A percentile compares a stretch with the other conserved stretches of the same genome.
These are phyloP conservation scores for Colletotrichum horii DNA, from an alignment of 2,329 filamentous ascomycete genomes.

Conservation along the genomic window DNA sequence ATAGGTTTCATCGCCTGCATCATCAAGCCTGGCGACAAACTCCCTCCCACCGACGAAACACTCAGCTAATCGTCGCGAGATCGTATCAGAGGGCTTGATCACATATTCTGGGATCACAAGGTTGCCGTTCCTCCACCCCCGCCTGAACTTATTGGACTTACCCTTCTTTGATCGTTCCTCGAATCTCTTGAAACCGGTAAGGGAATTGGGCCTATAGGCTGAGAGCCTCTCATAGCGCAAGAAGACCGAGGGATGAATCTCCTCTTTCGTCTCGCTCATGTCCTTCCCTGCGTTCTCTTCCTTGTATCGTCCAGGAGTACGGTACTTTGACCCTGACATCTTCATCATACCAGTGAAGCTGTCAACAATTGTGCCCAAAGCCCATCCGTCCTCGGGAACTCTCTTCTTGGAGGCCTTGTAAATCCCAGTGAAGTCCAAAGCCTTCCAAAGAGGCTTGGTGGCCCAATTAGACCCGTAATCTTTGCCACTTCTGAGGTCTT, in stretches of 20 bases:
- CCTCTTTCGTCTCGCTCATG: neutral
- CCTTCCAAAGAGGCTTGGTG: neutral
- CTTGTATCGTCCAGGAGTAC: slow-evolving; percentile 15
- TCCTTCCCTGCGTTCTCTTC: neutral
- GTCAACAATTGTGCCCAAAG: neutral
- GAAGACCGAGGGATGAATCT: slow-evolving; percentile 10
- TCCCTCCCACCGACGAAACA: neutral
- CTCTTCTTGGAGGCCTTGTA: neutral
- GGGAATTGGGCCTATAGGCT: neutral
- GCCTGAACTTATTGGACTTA: neutral
- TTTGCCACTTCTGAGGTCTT: neutral
- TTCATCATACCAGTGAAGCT: neutral
- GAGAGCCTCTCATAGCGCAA: neutral
- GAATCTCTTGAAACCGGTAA: neutral
- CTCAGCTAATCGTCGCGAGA: neutral
- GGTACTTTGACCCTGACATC: neutral
- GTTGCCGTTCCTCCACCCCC: slow-evolving; percentile 1
- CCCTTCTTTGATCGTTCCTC: neutral
- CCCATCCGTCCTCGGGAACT: neutral
- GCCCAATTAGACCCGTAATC: neutral
- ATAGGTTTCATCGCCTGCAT: fast-evolving
- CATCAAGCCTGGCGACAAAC: neutral
- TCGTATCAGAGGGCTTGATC: neutral
- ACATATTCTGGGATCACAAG: slow-evolving; percentile 5
- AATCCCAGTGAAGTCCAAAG: neutral